Evolutionary conservation across 2,329 filamentous ascomycete species (phyloP).

Genomic region (Xylaria sp.): DNA sequence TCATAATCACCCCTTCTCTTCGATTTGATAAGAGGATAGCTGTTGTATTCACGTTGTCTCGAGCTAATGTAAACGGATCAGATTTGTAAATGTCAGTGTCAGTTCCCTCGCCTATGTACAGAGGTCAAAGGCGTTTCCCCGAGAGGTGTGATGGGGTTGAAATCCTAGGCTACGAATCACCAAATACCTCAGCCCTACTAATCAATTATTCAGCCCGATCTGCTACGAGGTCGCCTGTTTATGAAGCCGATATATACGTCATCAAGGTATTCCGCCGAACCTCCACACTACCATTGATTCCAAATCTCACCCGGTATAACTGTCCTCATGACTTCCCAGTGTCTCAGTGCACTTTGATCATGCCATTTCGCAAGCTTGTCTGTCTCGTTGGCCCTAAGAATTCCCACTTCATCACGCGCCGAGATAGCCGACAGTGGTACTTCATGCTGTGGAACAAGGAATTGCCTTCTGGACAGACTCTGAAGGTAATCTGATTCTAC

Average conservation of each 20-base stretch:
- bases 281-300: conserved; percentile 78
- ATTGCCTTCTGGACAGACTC: conserved; percentile 75
- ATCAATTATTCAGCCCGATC: not conserved
- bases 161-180: conserved; percentile 3
- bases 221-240: not conserved
- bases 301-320: conserved; percentile 83
- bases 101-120: not conserved
- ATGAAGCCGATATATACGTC: not conserved
- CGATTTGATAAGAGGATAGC: not conserved
- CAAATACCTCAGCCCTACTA: not conserved
- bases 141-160: not conserved
- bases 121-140: not conserved
- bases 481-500: conserved; percentile 74
- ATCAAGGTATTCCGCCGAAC: not conserved
- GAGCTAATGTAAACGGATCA: not conserved
- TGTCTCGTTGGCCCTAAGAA: conserved; percentile 73
- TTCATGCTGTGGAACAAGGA: conserved; percentile 78
- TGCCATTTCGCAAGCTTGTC: conserved; percentile 77
- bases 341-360: conserved; percentile 78
- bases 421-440: conserved; percentile 65
- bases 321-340: conserved; percentile 92
- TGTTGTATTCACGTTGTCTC: not conserved
- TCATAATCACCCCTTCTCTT: not conserved
- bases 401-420: conserved; percentile 57
- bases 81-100: not conserved